Evolutionary conservation across 768 basidiomycete species (phyloP).

Genomic region (Myochromella boudieri): DNA sequence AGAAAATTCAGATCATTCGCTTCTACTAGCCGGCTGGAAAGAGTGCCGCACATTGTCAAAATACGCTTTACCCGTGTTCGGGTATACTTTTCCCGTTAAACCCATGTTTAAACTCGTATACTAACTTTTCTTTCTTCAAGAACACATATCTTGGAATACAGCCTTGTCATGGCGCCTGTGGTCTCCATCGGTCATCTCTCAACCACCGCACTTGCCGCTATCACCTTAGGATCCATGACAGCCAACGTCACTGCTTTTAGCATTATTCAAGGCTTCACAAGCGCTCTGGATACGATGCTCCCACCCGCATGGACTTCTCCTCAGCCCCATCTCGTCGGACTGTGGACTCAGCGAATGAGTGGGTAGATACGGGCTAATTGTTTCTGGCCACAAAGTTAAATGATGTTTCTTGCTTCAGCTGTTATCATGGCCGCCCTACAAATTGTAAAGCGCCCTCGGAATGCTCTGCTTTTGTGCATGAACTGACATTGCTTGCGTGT

Average conservation of each 20-base stretch:
- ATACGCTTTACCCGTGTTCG: constrained; percentile 9
- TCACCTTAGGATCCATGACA: constrained; percentile 74
- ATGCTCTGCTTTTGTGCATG: neutral
- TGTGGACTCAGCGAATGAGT: constrained; percentile 91
- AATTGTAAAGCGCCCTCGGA: constrained; percentile 41
- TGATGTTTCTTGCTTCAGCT: constrained; percentile 33
- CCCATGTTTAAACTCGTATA: too few species aligned
- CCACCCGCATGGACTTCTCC: constrained; percentile 93
- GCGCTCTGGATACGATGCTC: constrained; percentile 88
- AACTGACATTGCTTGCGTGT: neutral
- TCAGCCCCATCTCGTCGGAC: constrained; percentile 81
- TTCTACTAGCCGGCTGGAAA: too few species aligned
- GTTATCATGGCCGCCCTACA: constrained; percentile 58
- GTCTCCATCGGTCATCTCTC: constrained; percentile 89
- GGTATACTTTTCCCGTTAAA: neutral
- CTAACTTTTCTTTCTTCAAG: too few species aligned
- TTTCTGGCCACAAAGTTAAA: neutral
- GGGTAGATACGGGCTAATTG: neutral
- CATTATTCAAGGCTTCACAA: constrained; percentile 77
- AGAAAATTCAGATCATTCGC: too few species aligned
- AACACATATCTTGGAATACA: constrained; percentile 81
- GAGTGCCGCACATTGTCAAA: constrained; percentile 8
- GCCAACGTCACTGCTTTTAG: constrained; percentile 74
- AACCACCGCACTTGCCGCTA: constrained; percentile 83
- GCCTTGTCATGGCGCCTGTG: constrained; percentile 79